Percentiles rank a stretch among this genome's conserved stretches.
These are phyloP conservation scores for Chalciporus pseudorubinellus DNA, from an alignment of 768 basidiomycete species.

Conservation along the genomic window DNA sequence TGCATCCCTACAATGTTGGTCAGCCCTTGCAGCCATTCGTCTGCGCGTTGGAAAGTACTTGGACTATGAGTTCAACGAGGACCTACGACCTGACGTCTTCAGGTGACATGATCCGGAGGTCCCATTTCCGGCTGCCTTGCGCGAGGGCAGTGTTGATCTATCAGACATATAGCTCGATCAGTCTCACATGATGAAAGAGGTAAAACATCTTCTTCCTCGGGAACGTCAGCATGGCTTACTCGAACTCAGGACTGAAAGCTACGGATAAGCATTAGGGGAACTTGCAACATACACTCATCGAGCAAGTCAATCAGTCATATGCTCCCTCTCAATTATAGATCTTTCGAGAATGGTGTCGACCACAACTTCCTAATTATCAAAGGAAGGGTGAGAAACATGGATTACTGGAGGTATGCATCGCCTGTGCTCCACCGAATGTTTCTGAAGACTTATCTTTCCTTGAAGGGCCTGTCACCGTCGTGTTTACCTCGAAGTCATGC, in stretches of 20 bases:
- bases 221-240: neutral
- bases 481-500: slow-evolving; percentile 61
- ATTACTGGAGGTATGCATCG: slow-evolving; percentile 62
- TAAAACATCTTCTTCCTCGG: slow-evolving; percentile 21
- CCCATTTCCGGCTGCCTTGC: slow-evolving; percentile 10
- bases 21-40: slow-evolving; percentile 83
- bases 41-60: slow-evolving; percentile 84
- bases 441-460: slow-evolving; percentile 1
- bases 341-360: slow-evolving; percentile 68
- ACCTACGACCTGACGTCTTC: slow-evolving; percentile 76
- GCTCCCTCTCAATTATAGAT: slow-evolving; percentile 39
- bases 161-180: slow-evolving; percentile 55
- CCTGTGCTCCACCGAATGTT: slow-evolving; percentile 4
- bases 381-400: slow-evolving; percentile 84
- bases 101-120: slow-evolving; percentile 76
- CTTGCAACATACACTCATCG: slow-evolving; percentile 12
- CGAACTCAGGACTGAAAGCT: slow-evolving; percentile 64
- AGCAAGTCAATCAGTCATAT: slow-evolving; percentile 51
- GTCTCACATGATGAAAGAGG: slow-evolving; percentile 77
- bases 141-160: slow-evolving; percentile 11
- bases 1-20: slow-evolving; percentile 79
- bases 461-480: slow-evolving; percentile 70
- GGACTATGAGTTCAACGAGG: slow-evolving; percentile 84
- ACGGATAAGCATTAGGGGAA: neutral
- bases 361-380: slow-evolving; percentile 89